Evolutionary conservation across 495 filamentous ascomycete species (phyloP).

Genomic region (Stereocaulon alpinum): DNA sequence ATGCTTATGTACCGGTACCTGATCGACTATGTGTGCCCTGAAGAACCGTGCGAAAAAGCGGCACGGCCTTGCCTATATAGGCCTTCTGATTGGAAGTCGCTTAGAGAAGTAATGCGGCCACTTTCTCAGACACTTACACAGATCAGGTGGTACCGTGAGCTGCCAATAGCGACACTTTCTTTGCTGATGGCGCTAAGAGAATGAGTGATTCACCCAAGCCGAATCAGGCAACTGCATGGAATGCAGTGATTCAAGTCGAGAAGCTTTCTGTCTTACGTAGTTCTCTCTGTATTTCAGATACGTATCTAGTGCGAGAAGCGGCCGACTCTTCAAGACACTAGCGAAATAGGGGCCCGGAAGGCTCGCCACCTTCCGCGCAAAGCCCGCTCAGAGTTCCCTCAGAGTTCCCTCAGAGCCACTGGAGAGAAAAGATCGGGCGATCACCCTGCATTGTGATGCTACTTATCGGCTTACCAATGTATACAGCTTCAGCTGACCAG

Average conservation of each 20-base stretch:
- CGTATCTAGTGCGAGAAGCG: not conserved
- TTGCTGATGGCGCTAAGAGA: not conserved
- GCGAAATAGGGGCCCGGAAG: not conserved
- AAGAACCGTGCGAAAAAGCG: not conserved
- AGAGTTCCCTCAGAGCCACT: no score
- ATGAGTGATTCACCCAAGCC: not conserved
- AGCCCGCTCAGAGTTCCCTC: no score
- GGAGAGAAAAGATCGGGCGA: not conserved
- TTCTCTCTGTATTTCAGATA: not conserved
- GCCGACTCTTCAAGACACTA: not conserved
- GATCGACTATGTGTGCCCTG: not conserved
- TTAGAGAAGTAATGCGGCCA: not conserved
- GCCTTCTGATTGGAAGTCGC: not conserved
- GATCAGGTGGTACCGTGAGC: not conserved
- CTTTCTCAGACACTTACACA: not conserved
- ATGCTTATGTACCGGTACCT: slow-evolving; percentile 3
- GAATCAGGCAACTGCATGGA: not conserved
- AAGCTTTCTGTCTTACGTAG: not conserved
- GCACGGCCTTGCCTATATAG: not conserved
- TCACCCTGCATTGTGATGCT: not conserved
- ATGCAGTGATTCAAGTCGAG: not conserved
- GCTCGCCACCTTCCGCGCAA: not conserved
- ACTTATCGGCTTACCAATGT: not conserved
- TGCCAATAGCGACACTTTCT: not conserved
- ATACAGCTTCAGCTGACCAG: not conserved